Evolutionary conservation across 202 grass and related monocot species (phyloP).

Genomic region (Brachypodium distachyon): DNA sequence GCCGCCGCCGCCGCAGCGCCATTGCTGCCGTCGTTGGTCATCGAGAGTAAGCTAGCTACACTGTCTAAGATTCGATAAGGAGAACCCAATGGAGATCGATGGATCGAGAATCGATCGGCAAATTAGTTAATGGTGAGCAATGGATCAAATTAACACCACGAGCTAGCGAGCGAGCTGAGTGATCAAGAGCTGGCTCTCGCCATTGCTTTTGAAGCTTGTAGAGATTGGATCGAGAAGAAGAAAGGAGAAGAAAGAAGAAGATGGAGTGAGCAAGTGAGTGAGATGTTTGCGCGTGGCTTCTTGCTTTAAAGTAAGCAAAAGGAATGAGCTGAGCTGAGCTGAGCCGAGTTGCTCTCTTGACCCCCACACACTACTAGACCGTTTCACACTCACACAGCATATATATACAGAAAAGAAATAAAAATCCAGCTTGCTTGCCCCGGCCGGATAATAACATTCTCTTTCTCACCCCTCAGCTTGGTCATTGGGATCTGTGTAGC

Average conservation of each 20-base stretch:
- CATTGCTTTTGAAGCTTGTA: conserved; percentile 42
- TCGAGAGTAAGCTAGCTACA: background rate
- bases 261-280: conserved; percentile 1
- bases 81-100: background rate
- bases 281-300: conserved; percentile 23
- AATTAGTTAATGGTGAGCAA: conserved; percentile 4
- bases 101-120: too few species aligned
- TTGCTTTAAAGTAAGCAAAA: conserved; percentile 99
- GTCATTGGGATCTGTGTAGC: conserved; percentile 98
- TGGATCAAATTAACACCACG: background rate
- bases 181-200: conserved; percentile 21
- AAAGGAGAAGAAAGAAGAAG: conserved; percentile 26
- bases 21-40: conserved; percentile 60
- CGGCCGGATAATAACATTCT: conserved; percentile 64
- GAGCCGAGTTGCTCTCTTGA: conserved; percentile 35
- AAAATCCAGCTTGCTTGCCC: conserved; percentile 21
- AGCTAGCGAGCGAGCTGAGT: background rate
- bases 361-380: conserved; percentile 6
- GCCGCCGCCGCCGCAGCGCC: conserved; percentile 19
- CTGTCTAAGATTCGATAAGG: background rate
- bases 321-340: conserved; percentile 77
- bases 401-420: conserved; percentile 20
- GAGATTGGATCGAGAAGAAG: conserved; percentile 19
- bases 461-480: conserved; percentile 34
- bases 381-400: conserved; percentile 8